Base-by-base conservation (phyloP, 1,284 basidiomycete species). In the Ganoderma lingzhi region DNA sequence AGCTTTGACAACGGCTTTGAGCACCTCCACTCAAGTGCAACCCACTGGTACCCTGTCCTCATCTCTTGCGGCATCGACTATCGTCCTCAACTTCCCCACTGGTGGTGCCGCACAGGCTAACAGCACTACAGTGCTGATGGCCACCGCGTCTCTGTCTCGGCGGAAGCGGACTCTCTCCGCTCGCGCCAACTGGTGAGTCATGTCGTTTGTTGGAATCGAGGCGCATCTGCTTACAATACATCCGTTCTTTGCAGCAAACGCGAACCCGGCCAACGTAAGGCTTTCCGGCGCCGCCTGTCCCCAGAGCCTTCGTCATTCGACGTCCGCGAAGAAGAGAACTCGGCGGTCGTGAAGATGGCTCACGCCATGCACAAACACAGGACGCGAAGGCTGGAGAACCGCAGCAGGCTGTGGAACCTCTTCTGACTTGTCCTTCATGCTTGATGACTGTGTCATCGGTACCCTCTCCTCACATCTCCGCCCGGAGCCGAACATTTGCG, bases 21-120 rank as follows among this genome's bases (percentile, higher is more conserved):
- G 48, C n/a, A 58, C 62, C 15, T 64, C 67, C 70, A 90, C 90
- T 14, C 48, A 67, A 30, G 28, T 39, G 48, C 48, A 53, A 53
- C 42, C 17, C 14, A 44, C 12, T 30, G 45, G 44, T 28, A 48
- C 56, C 12, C 14, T 28, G 17, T 44, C 51, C 45, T n/a, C 59
- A 17, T n/a, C 41, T 28, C 32, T 30, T 37, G 51, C 90, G 73
- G 84, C 84, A 78, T 80, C 80, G 73, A 78, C 39, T 3, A 63
- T 59, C 53, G 39, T 63, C 23, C 41, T 63, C 51, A 65, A 62
- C 44, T n/a, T 45, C 44, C 37, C 51, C n/a, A 64, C 41, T 35
- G 63, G 15, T 4, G 41, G 32, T 14, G 42, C 44, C 9, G 44
- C 8, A 45, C 35, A 30, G 8, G 45, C 23, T n/a, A 61, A 37